These are phyloP conservation scores for Heliamphora exappendiculata DNA, from an alignment of 148 eudicot species.

Conservation along the genomic window DNA sequence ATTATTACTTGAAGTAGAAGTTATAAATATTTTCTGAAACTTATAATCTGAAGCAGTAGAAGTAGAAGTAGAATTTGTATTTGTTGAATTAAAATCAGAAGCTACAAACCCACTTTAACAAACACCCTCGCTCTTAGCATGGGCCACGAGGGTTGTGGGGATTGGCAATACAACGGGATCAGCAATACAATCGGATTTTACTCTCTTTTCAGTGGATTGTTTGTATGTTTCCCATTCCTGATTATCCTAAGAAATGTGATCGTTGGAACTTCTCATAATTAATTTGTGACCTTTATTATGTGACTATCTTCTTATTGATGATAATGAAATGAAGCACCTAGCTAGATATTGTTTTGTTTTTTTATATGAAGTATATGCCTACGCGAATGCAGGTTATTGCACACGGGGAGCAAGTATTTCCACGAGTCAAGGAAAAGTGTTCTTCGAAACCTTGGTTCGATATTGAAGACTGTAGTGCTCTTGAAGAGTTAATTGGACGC, in stretches of 20 bases:
- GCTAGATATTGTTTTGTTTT: neutral
- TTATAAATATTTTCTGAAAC: too few species aligned
- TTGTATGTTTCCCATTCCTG: neutral
- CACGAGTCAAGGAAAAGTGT: slow-evolving; percentile 81
- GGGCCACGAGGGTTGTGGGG: too few species aligned
- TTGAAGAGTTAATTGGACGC: slow-evolving; percentile 78
- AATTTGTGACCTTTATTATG: neutral
- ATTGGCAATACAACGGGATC: too few species aligned
- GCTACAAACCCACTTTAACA: too few species aligned
- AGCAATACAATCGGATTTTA: neutral
- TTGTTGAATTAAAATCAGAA: too few species aligned
- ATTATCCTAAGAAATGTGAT: neutral
- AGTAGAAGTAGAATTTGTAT: too few species aligned
- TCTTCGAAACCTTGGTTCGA: slow-evolving; percentile 72
- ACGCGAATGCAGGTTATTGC: slow-evolving; percentile 57
- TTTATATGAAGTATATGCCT: neutral
- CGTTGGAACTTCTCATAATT: neutral
- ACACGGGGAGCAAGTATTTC: slow-evolving; percentile 96
- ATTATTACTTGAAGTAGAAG: too few species aligned
- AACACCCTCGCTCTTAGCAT: too few species aligned
- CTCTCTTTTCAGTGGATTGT: neutral
- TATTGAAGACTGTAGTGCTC: slow-evolving; percentile 51
- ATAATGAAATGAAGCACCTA: neutral
- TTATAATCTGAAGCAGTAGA: too few species aligned
- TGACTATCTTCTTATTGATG: neutral